These are phyloP conservation scores for Breviolum minutum DNA, from an alignment of 73 alveolate genomes.

Conservation along the genomic window DNA sequence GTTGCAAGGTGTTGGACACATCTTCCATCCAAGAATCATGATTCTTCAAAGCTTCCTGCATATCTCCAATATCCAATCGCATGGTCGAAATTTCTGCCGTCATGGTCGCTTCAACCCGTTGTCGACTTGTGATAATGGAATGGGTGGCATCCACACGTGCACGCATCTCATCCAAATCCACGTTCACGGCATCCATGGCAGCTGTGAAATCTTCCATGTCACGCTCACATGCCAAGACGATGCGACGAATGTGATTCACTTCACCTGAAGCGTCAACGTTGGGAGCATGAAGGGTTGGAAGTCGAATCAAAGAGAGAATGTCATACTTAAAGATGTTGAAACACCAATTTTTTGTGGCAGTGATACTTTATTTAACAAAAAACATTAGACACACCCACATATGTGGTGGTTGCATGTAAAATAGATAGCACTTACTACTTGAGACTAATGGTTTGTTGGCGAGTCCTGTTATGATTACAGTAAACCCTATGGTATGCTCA, in stretches of 20 bases:
- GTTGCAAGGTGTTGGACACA: conserved; percentile 91
- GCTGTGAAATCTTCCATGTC: conserved; percentile 95
- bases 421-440: too few relatives aligned
- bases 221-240: conserved; percentile 94
- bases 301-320: too few relatives aligned
- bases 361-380: too few relatives aligned
- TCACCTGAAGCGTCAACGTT: not conserved
- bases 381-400: too few relatives aligned
- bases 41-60: conserved; percentile 88
- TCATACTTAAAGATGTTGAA: too few relatives aligned
- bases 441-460: too few relatives aligned
- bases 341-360: too few relatives aligned
- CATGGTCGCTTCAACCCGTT: conserved; percentile 94
- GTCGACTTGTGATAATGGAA: conserved; percentile 93
- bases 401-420: too few relatives aligned
- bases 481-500: too few relatives aligned
- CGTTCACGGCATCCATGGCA: conserved; percentile 94
- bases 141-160: conserved; percentile 95
- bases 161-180: conserved; percentile 95
- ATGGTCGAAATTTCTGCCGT: conserved; percentile 93
- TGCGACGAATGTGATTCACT: conserved; percentile 95
- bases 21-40: conserved; percentile 95
- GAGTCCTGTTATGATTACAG: too few relatives aligned
- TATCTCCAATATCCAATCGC: conserved; percentile 88
- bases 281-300: too few relatives aligned